Percentiles rank a stretch among this genome's conserved stretches.
Evolutionary conservation across 2,329 filamentous ascomycete genomes (phyloP).

Genomic region (Fusarium sterilihyphosum): DNA sequence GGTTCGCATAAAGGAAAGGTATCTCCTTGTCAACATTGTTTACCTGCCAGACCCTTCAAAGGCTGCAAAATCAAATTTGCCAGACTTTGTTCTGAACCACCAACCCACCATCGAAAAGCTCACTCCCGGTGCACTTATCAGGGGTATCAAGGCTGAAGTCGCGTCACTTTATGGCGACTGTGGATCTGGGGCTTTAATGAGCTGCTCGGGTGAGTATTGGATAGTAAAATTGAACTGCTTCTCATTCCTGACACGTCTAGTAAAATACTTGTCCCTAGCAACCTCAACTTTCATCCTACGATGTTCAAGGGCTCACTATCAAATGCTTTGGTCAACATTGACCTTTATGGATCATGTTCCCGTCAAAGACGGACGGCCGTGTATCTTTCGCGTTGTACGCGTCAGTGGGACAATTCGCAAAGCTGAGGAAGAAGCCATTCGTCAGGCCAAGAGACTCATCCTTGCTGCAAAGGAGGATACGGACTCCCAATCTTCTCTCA

Average conservation of each 20-base stretch:
- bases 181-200: conserved; percentile 79
- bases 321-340: conserved; percentile 89
- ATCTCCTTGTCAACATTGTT: conserved; percentile 92
- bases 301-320: conserved; percentile 82
- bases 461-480: conserved; percentile 67
- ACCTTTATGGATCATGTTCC: conserved; percentile 81
- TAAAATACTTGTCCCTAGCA: conserved; percentile 92
- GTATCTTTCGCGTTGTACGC: conserved; percentile 84
- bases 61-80: conserved; percentile 50
- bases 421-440: conserved; percentile 88
- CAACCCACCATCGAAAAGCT: conserved; percentile 80
- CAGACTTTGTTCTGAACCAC: conserved; percentile 78
- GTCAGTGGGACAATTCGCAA: conserved; percentile 95
- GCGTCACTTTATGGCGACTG: conserved; percentile 86
- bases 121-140: conserved; percentile 71
- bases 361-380: conserved; percentile 67
- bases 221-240: not conserved
- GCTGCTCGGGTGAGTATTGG: conserved; percentile 68
- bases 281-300: conserved; percentile 94
- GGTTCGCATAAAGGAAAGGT: conserved; percentile 97
- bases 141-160: conserved; percentile 76
- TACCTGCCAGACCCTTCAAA: conserved; percentile 71
- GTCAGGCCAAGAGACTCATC: conserved; percentile 77
- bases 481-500: conserved; percentile 29
- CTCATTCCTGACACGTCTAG: conserved; percentile 53